Conservation (phyloP, 257 asterid genomes). For the Solanum virginianum region DNA sequence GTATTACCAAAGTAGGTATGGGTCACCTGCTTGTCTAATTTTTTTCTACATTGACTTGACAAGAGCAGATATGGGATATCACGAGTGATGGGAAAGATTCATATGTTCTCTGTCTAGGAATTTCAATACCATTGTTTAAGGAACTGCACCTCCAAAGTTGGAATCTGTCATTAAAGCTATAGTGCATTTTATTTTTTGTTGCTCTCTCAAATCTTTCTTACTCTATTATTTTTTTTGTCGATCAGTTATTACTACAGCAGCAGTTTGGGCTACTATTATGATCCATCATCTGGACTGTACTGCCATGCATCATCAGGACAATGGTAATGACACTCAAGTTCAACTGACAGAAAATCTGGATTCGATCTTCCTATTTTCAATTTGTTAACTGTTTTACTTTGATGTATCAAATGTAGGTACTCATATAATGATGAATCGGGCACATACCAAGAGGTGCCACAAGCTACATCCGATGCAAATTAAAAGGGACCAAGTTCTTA, state of each 20-base stretch:
- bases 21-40: background rate
- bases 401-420: conserved; percentile 33
- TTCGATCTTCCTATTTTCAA: background rate
- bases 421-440: conserved; percentile 58
- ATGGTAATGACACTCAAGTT: conserved; percentile 38
- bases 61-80: background rate
- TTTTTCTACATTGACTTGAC: background rate
- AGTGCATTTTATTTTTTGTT: background rate
- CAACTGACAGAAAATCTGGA: background rate
- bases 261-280: conserved; percentile 87
- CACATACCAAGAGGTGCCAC: conserved; percentile 58
- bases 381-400: background rate
- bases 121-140: background rate
- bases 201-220: background rate
- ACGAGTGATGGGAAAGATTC: background rate
- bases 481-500: conserved; percentile 3
- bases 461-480: conserved; percentile 11
- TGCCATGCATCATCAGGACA: conserved; percentile 74
- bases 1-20: background rate
- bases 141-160: background rate
- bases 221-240: background rate
- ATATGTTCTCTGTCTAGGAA: background rate
- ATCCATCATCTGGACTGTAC: conserved; percentile 76
- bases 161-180: background rate
- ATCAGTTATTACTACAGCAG: conserved; percentile 84